Base-by-base conservation (phyloP, 352 stramenopile species). In the Globisporangium echinulatum region DNA sequence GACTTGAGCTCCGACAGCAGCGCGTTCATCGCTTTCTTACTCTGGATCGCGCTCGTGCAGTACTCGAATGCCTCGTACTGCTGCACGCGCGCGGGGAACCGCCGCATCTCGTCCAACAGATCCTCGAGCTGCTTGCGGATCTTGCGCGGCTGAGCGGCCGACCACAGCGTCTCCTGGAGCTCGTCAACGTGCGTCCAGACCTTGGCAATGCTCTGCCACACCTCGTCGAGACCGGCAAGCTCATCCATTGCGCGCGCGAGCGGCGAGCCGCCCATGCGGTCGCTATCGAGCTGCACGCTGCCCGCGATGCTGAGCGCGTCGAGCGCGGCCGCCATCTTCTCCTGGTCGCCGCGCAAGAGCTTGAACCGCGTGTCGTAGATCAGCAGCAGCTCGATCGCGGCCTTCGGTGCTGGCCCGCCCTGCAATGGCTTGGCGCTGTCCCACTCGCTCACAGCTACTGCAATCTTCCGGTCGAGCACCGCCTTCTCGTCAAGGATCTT, bases 61-160 rank as follows among this genome's bases (percentile, higher is more conserved):
- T 97, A 76, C 53, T 94, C 97, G 69, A 98, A 99, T 39, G 95
- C 94, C 82, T 98, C 96, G 64, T 99, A 99, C 74, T 99, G 97
- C 52, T 97, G 95, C 38, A 99, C 96, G 38, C 92, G 83, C 61
- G 97, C 95, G 40, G 97, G 96, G 49, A 99, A 90, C 38, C 87
- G 92, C 36, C 97, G 88, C 72, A 99, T 90, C 61, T 98, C 88
- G 55, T 98, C 94, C 42, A 99, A 75, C n/a, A 99, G 74, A 59
- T 98, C 92, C 60, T 99, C 96, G 25, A 99, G 70, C 50, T 96
- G 81, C 70, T 98, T 97, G 5, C 95, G 89, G 54, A 99, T 78
- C 62, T 98, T 99, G 13, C 97, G 85, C 50, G 96, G 91, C 53
- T 98, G 92, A 7, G 97, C 85, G 15, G 85, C 94, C 51, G 91